A percentile compares a stretch with the other conserved stretches of the same genome.
These are phyloP conservation scores for Cyberlindnera samutprakarnensis DNA, from an alignment of 805 yeast genomes.

Conservation along the genomic window DNA sequence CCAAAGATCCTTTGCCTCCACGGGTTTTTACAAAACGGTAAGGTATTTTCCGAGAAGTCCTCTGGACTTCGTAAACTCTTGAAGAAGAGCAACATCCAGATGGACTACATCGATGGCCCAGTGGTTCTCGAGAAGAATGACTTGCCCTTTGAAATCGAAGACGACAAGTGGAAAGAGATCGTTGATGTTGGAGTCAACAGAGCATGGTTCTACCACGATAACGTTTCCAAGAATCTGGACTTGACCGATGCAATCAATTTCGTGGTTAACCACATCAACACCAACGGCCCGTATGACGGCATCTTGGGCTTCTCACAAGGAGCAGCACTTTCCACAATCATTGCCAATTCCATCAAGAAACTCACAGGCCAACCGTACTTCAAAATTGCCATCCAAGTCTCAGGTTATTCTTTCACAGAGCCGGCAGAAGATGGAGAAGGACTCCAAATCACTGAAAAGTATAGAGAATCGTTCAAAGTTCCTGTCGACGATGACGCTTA, in stretches of 20 bases:
- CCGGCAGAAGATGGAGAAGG: constrained; percentile 27
- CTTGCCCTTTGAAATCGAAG: constrained; percentile 61
- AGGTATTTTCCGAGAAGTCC: constrained; percentile 79
- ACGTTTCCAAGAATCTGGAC: constrained; percentile 37
- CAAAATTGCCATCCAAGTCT: constrained; percentile 68
- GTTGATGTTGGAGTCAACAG: constrained; percentile 37
- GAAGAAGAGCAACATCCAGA: constrained; percentile 54
- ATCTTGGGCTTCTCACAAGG: constrained; percentile 92
- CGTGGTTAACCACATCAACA: constrained; percentile 42
- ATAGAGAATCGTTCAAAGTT: constrained; percentile 24
- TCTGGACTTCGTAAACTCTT: constrained; percentile 81
- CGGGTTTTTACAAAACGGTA: constrained; percentile 83
- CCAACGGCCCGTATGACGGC: constrained; percentile 82
- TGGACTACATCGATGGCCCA: constrained; percentile 79
- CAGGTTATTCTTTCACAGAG: constrained; percentile 53
- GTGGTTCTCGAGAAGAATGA: constrained; percentile 55
- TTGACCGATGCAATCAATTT: constrained; percentile 44
- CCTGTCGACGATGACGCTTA: constrained; percentile 22
- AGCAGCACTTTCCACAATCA: constrained; percentile 74
- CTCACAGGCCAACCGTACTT: constrained; percentile 29
- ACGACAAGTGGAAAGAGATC: constrained; percentile 41
- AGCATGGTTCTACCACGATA: constrained; percentile 74
- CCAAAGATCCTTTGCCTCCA: constrained; percentile 74
- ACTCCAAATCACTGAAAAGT: constrained; percentile 30
- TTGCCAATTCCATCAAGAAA: constrained; percentile 44